phyloP scores from a whole-genome alignment of 805 yeast genomes.

The Lachancea cidri region DNA sequence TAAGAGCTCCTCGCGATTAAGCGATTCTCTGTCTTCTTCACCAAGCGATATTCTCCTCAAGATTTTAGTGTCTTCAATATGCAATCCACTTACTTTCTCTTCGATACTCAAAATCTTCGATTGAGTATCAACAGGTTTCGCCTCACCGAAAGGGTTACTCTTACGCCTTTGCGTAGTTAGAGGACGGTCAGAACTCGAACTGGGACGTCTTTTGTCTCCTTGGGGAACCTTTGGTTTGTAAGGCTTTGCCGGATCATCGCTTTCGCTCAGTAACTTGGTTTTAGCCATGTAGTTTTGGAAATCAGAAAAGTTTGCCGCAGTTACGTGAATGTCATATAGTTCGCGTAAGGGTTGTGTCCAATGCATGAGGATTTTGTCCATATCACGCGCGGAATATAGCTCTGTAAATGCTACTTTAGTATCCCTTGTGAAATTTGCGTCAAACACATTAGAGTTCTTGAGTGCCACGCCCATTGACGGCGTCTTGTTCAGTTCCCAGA shows the following conservation, averaged over 20 bases:
- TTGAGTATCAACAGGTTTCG: slow-evolving; percentile 78
- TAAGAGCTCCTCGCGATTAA: neutral
- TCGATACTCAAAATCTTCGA: slow-evolving; percentile 62
- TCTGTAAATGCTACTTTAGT: slow-evolving; percentile 39
- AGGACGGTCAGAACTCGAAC: slow-evolving; percentile 13
- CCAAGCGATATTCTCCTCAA: slow-evolving; percentile 24
- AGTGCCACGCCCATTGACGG: slow-evolving; percentile 58
- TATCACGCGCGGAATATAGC: slow-evolving; percentile 39
- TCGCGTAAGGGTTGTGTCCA: slow-evolving; percentile 34
- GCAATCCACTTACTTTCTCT: slow-evolving; percentile 37
- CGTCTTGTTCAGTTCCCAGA: slow-evolving; percentile 54
- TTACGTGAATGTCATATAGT: slow-evolving; percentile 32
- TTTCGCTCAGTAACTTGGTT: slow-evolving; percentile 22
- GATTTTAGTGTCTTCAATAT: slow-evolving; percentile 41
- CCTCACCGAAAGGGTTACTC: slow-evolving; percentile 74
- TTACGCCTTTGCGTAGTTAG: slow-evolving; percentile 34
- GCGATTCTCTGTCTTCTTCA: slow-evolving; percentile 5
- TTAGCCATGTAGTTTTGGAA: slow-evolving; percentile 34
- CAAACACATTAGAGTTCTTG: slow-evolving; percentile 44
- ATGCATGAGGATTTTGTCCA: slow-evolving; percentile 30
- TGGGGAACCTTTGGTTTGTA: slow-evolving; percentile 14
- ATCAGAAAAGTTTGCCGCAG: slow-evolving; percentile 36
- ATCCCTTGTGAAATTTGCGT: slow-evolving; percentile 57
- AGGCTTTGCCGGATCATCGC: slow-evolving; percentile 24
- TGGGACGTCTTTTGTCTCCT: slow-evolving; percentile 1